Evolutionary conservation across 1,284 basidiomycete species (phyloP).

Genomic region (Leccinum subrobustum): DNA sequence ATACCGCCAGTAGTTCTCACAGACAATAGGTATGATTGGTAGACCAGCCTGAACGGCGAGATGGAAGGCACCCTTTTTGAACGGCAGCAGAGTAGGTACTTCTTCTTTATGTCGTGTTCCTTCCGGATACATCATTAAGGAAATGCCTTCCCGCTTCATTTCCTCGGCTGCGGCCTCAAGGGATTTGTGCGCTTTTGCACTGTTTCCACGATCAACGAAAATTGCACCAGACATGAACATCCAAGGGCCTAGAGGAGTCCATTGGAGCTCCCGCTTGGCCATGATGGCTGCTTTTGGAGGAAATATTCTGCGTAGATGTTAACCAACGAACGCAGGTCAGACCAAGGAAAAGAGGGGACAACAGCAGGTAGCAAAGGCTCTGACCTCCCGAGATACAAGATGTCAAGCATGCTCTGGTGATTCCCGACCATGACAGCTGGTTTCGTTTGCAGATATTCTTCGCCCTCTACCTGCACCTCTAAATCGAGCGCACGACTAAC

Average conservation of each 20-base stretch:
- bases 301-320: slow-evolving; percentile 61
- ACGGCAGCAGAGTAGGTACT: slow-evolving; percentile 71
- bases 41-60: slow-evolving; percentile 88
- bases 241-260: slow-evolving; percentile 89
- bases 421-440: slow-evolving; percentile 85
- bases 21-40: slow-evolving; percentile 89
- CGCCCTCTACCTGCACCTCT: slow-evolving; percentile 80
- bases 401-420: slow-evolving; percentile 93
- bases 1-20: slow-evolving; percentile 90
- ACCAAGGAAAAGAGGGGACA: background rate
- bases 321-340: slow-evolving; percentile 7
- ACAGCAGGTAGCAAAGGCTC: slow-evolving; percentile 24
- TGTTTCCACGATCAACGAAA: slow-evolving; percentile 90
- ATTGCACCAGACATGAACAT: slow-evolving; percentile 91
- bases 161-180: slow-evolving; percentile 77
- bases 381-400: slow-evolving; percentile 81
- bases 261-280: slow-evolving; percentile 92
- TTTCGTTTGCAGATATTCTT: slow-evolving; percentile 70
- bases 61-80: slow-evolving; percentile 99
- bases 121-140: slow-evolving; percentile 92
- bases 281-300: slow-evolving; percentile 85
- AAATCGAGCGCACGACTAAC: slow-evolving; percentile 70
- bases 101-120: slow-evolving; percentile 82
- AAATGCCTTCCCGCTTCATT: slow-evolving; percentile 77
- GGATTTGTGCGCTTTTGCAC: slow-evolving; percentile 71